Evolutionary conservation across 2,329 filamentous ascomycete species (phyloP).

Genomic region (Zalaria sp.): DNA sequence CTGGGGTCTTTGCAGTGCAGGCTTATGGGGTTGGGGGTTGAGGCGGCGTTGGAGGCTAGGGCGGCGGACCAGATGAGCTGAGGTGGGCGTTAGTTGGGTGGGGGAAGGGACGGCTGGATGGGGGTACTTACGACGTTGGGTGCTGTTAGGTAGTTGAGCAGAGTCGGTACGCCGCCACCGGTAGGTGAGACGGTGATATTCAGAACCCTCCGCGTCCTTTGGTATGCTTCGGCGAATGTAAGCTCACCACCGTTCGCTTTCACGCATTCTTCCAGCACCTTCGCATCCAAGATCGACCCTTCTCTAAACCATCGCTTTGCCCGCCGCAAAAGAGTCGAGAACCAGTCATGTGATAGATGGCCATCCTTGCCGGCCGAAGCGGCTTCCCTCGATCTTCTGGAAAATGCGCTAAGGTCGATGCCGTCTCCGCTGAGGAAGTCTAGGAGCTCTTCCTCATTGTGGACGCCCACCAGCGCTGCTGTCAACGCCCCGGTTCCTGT

Average conservation of each 20-base stretch:
- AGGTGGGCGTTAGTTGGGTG: conserved; percentile 5
- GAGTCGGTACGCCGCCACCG: conserved; percentile 61
- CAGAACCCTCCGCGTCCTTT: conserved; percentile 68
- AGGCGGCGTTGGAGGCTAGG: conserved; percentile 57
- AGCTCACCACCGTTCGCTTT: conserved; percentile 74
- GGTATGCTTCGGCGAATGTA: conserved; percentile 87
- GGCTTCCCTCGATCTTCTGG: conserved; percentile 24
- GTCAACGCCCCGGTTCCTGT: conserved; percentile 84
- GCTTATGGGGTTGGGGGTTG: conserved; percentile 50
- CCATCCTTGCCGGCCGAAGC: conserved; percentile 8
- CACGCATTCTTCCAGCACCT: conserved; percentile 70
- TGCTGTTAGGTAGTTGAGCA: conserved; percentile 85
- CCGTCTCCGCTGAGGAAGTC: conserved; percentile 62
- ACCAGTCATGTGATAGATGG: conserved; percentile 21
- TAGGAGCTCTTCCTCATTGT: conserved; percentile 73
- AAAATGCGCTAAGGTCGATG: conserved; percentile 73
- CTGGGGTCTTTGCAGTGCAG: conserved; percentile 67
- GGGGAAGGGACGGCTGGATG: conserved; percentile 17
- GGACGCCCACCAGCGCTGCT: conserved; percentile 74
- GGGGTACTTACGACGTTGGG: conserved; percentile 65
- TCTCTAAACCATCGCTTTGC: conserved; percentile 55
- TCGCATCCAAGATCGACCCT: conserved; percentile 73
- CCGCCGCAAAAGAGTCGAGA: conserved; percentile 49
- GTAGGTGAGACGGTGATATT: conserved; percentile 80
- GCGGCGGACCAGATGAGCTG: conserved; percentile 70